Conservation (phyloP, 1,139 yeast species). For the Petasospora fabianii region DNA sequence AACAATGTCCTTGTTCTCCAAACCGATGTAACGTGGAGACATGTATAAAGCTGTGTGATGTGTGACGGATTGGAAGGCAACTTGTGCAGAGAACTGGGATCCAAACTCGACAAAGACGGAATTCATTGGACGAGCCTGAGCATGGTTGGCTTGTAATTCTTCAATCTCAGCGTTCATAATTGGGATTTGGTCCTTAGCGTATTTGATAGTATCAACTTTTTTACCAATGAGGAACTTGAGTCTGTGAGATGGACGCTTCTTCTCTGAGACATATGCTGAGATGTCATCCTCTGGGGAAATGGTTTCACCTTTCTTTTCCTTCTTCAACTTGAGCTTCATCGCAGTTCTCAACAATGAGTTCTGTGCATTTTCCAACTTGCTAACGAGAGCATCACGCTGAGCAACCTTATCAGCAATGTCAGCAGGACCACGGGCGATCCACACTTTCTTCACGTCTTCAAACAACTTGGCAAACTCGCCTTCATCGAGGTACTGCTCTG, state of each 20-base stretch:
- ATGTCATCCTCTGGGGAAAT: slow-evolving; percentile 48
- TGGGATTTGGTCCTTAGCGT: slow-evolving; percentile 63
- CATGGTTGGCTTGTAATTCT: slow-evolving; percentile 54
- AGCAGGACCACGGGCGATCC: slow-evolving; percentile 67
- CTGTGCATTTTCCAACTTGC: slow-evolving; percentile 67
- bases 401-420: slow-evolving; percentile 55
- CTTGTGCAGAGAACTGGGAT: slow-evolving; percentile 82
- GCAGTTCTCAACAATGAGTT: slow-evolving; percentile 56
- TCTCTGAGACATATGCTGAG: slow-evolving; percentile 63
- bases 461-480: slow-evolving; percentile 59
- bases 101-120: slow-evolving; percentile 87
- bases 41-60: slow-evolving; percentile 63
- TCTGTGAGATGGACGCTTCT: slow-evolving; percentile 73
- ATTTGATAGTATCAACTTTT: slow-evolving; percentile 80
- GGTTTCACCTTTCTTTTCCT: slow-evolving; percentile 44
- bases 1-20: slow-evolving; percentile 76
- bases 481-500: slow-evolving; percentile 61
- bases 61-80: slow-evolving; percentile 79
- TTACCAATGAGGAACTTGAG: slow-evolving; percentile 66
- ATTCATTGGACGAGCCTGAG: slow-evolving; percentile 41
- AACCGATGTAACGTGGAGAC: slow-evolving; percentile 60
- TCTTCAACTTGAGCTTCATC: slow-evolving; percentile 57
- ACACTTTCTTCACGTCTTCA: slow-evolving; percentile 69
- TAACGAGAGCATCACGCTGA: slow-evolving; percentile 59
- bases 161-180: slow-evolving; percentile 64